Conservation (phyloP, 805 yeast species). For the Lipomyces mesembrius region DNA sequence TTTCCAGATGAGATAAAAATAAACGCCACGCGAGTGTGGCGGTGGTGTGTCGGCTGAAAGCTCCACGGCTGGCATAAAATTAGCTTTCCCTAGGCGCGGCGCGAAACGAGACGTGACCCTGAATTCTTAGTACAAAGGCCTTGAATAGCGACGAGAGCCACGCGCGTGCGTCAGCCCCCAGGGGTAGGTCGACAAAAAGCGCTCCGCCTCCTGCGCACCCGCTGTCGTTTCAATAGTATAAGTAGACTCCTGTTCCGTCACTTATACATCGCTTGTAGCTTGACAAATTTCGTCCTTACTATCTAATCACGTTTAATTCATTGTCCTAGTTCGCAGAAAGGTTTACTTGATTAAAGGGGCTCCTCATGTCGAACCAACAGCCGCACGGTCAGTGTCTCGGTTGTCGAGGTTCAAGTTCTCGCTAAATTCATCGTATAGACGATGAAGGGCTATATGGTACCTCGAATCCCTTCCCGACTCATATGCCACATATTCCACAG, state of each 20-base stretch:
- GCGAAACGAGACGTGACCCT: background rate
- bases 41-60: background rate
- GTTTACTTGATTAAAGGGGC: background rate
- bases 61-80: background rate
- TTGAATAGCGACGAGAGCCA: background rate
- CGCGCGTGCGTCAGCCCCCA: conserved; percentile 4
- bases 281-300: too few relatives aligned
- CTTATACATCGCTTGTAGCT: too few relatives aligned
- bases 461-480: conserved; percentile 5
- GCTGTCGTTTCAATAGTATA: too few relatives aligned
- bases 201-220: too few relatives aligned
- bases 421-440: background rate
- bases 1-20: background rate
- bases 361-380: conserved; percentile 6
- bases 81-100: background rate
- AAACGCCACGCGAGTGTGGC: conserved; percentile 3
- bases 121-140: background rate
- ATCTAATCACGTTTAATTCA: too few relatives aligned
- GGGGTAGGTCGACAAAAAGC: background rate
- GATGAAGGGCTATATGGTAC: background rate
- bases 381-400: conserved; percentile 3
- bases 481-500: conserved; percentile 12
- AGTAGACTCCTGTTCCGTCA: too few relatives aligned
- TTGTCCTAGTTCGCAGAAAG: background rate
- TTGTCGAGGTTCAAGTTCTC: background rate